Percentiles rank a stretch among this genome's conserved stretches.
Evolutionary conservation across 441 rosid genomes (phyloP).

Genomic region (Gossypium armourianum): DNA sequence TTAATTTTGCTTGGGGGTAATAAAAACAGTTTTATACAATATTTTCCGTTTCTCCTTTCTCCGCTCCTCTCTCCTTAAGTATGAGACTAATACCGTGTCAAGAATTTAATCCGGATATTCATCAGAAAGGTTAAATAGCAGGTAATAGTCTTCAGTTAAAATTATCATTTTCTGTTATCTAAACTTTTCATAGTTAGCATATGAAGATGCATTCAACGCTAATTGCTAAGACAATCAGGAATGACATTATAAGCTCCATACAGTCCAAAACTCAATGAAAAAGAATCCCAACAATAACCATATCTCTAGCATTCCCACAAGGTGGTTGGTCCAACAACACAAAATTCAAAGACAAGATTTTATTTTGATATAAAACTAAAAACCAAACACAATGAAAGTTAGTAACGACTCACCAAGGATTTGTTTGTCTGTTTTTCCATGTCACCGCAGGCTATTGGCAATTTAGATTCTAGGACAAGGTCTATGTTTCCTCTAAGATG

Average conservation of each 20-base stretch:
- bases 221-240: not conserved
- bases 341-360: not conserved
- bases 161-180: not conserved
- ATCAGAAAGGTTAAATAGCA: not conserved
- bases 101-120: not conserved
- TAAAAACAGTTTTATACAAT: not conserved
- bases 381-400: not conserved
- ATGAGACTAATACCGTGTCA: not conserved
- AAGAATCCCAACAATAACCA: not conserved
- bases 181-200: not conserved
- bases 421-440: not conserved
- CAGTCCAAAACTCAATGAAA: not conserved
- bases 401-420: not conserved
- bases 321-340: not conserved
- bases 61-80: not conserved
- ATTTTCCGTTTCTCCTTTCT: not conserved
- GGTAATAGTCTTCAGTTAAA: not conserved
- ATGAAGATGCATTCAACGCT: not conserved
- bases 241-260: not conserved
- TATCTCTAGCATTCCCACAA: not conserved
- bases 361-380: not conserved
- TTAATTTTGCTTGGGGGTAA: not conserved
- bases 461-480: slow-evolving; percentile 2
- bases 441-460: not conserved
- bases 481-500: not conserved